phyloP scores from a whole-genome alignment of 106 monocot genomes.

The Allium fistulosum region DNA sequence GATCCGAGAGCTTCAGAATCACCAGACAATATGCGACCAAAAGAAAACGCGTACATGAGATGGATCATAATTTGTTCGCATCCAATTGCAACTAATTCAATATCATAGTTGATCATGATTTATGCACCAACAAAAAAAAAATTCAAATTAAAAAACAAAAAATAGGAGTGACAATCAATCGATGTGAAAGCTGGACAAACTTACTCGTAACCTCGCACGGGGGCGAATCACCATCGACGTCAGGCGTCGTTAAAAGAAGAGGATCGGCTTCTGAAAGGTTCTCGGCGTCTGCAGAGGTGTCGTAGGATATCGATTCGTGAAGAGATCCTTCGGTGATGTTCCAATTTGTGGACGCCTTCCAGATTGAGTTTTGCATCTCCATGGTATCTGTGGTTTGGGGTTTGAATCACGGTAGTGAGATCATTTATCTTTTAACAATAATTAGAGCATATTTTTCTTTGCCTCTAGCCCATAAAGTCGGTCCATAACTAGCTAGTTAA shows the following conservation, averaged over 20 bases:
- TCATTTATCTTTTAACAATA: too few relatives aligned
- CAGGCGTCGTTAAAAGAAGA: conserved; percentile 10
- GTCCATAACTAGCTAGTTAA: too few relatives aligned
- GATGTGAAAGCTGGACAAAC: background rate
- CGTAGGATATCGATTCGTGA: conserved; percentile 22
- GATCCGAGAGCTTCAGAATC: background rate
- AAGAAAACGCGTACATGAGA: background rate
- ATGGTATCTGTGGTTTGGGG: too few relatives aligned
- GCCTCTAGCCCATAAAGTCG: too few relatives aligned
- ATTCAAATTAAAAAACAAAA: background rate
- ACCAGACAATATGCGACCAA: background rate
- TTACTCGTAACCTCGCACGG: conserved; percentile 38
- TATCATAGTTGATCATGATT: background rate
- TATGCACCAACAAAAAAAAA: background rate
- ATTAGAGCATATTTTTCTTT: too few relatives aligned
- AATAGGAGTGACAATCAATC: background rate
- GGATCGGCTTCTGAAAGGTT: conserved; percentile 9
- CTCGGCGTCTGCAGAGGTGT: conserved; percentile 16
- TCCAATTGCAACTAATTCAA: background rate
- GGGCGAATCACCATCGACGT: conserved; percentile 6
- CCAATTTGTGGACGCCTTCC: conserved; percentile 31
- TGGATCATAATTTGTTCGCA: too few relatives aligned
- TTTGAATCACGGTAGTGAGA: too few relatives aligned
- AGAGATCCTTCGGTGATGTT: conserved; percentile 19
- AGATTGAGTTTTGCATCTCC: background rate